A percentile compares a stretch with the other conserved stretches of the same genome.
phyloP scores from a whole-genome alignment of 192 early-diverging fungal species.

The Spinellus fusiger region DNA sequence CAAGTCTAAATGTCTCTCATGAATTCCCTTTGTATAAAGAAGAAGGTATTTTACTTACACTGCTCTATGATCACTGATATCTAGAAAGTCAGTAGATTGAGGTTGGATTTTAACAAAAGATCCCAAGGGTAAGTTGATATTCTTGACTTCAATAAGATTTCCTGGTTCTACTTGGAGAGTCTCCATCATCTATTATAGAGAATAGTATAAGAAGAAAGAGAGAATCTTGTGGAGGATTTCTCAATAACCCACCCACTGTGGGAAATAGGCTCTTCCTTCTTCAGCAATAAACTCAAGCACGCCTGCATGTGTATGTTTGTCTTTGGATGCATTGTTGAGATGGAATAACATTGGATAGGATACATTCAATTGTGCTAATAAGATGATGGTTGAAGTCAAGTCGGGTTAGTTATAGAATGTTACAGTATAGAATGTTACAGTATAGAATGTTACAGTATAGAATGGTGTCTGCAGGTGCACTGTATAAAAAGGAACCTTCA shows the following conservation, averaged over 20 bases:
- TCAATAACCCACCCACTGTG: constrained; percentile 81
- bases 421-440: neutral
- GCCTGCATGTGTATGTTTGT: constrained; percentile 80
- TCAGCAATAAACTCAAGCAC: constrained; percentile 98
- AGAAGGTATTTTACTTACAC: constrained; percentile 49
- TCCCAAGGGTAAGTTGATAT: constrained; percentile 72
- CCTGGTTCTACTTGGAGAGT: constrained; percentile 74
- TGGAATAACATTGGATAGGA: constrained; percentile 91
- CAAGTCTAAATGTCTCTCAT: constrained; percentile 47
- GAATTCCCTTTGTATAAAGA: neutral
- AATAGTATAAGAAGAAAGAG: neutral
- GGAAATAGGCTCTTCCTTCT: constrained; percentile 91
- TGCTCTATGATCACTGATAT: constrained; percentile 94
- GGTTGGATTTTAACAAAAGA: constrained; percentile 94
- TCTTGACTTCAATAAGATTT: constrained; percentile 71
- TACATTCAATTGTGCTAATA: constrained; percentile 71
- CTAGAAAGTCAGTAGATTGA: constrained; percentile 93
- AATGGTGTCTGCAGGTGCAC: neutral
- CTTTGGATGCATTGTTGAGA: constrained; percentile 56
- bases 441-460: constrained; percentile 14
- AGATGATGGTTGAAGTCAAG: neutral
- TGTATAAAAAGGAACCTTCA: neutral
- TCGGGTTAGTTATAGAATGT: no score
- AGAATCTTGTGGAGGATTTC: neutral
- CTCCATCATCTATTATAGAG: constrained; percentile 83